Evolutionary conservation across 1,139 yeast species (phyloP), one percentile per base, ranked within the genome.

Genomic region (Blastobotrys persicus): DNA sequence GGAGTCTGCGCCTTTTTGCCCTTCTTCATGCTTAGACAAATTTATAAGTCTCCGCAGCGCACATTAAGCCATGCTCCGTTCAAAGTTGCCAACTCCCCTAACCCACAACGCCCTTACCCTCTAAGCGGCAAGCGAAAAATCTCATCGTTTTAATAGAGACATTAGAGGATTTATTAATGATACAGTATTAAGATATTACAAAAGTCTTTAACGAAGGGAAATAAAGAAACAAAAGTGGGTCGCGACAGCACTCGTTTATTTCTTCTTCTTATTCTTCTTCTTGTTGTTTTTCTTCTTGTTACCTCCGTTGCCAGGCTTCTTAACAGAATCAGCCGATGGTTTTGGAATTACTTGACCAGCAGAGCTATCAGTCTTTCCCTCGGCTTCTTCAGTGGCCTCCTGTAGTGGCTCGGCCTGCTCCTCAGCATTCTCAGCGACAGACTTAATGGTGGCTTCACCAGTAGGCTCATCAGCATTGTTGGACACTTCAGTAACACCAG

Each of bases 191-290:
- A 6, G n/a, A 37, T 18, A 37, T 37, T 37, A 37, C 41, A 37
- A 34, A 34, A 12, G 17, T 16, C 17, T 9, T 17, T 11, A 12
- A 23, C 5, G 9, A 9, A 9, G 28, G 28, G 9, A 23, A 23
- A 23, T 23, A 23, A 23, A 23, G 28, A 23, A 23, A 23, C 28
- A 23, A 23, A 23, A 9, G 5, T 23, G 9, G 28, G 28, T 23
- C 9, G 28, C 12, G 14, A 18, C 11, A 11, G 5, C 4, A 17
- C n/a, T 20, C 12, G 20, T 17, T 51, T 55, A 51, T 45, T 55
- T 55, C 44, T 51, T 52, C 41, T 57, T 57, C 52, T 50, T 52
- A 54, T 55, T 56, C 55, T 57, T 57, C 13, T 55, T 55, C 42
- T 56, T 56, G 39, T 55, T 53, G 12, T 49, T 50, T 42, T 48